Evolutionary conservation across 2,329 filamentous ascomycete genomes (phyloP).

Genomic region (Sporothrix luriei): DNA sequence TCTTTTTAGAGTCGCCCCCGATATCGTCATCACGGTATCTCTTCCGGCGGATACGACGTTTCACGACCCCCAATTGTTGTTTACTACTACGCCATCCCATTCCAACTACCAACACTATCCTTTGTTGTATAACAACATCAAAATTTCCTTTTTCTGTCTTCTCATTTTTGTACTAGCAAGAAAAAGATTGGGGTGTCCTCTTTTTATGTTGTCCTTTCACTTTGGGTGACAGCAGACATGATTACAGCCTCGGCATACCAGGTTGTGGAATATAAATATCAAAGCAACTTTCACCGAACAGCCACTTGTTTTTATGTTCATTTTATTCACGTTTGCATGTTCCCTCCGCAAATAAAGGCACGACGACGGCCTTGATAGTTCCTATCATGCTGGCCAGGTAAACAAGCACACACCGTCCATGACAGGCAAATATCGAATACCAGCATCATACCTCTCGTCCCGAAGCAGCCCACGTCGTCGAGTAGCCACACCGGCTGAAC

Average conservation of each 20-base stretch:
- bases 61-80: slow-evolving; percentile 30
- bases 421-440: no score
- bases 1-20: slow-evolving; percentile 22
- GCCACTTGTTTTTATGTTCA: neutral
- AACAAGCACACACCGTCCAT: no score
- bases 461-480: no score
- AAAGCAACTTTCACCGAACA: neutral
- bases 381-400: no score
- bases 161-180: slow-evolving; percentile 21
- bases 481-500: no score
- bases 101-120: slow-evolving; percentile 12
- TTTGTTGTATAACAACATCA: neutral
- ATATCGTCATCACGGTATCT: slow-evolving; percentile 11
- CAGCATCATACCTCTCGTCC: no score
- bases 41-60: slow-evolving; percentile 28
- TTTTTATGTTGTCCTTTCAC: neutral
- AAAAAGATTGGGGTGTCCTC: neutral
- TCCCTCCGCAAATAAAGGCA: no score
- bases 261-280: neutral
- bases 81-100: neutral
- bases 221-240: neutral
- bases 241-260: neutral
- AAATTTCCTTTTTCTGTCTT: slow-evolving; percentile 25
- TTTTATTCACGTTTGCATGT: no score
- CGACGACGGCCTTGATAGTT: no score